Conservation (phyloP, 495 filamentous ascomycete species). For the Tuber microsphaerosporum region DNA sequence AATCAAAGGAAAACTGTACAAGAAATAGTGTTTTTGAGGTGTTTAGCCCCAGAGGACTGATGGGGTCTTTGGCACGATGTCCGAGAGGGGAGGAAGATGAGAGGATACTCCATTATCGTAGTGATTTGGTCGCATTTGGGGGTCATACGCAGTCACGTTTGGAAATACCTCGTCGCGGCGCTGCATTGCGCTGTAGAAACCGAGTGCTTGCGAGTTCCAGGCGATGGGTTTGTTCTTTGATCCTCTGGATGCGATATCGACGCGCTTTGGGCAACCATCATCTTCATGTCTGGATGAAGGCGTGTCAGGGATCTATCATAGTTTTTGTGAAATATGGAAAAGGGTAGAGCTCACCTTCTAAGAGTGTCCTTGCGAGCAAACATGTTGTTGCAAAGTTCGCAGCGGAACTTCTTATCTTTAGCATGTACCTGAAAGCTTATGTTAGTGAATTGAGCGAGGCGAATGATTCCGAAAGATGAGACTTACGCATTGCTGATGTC, state of each 20-base stretch:
- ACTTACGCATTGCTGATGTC: slow-evolving; percentile 73
- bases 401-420: slow-evolving; percentile 63
- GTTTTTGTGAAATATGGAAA: background rate
- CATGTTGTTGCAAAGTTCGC: slow-evolving; percentile 61
- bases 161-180: slow-evolving; percentile 28
- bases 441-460: slow-evolving; percentile 24
- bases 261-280: slow-evolving; percentile 68
- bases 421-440: slow-evolving; percentile 54
- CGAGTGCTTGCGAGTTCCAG: slow-evolving; percentile 36
- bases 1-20: slow-evolving; percentile 9
- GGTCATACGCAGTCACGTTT: slow-evolving; percentile 22
- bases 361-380: slow-evolving; percentile 83
- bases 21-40: background rate
- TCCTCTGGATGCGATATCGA: slow-evolving; percentile 47
- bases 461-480: background rate
- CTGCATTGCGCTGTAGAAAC: slow-evolving; percentile 32
- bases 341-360: slow-evolving; percentile 53
- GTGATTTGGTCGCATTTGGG: slow-evolving; percentile 27
- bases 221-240: slow-evolving; percentile 38
- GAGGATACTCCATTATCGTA: slow-evolving; percentile 28
- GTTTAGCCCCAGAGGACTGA: slow-evolving; percentile 21
- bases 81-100: slow-evolving; percentile 33
- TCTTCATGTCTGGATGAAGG: slow-evolving; percentile 60
- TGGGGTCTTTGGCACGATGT: slow-evolving; percentile 30
- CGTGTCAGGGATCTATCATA: slow-evolving; percentile 27